Conservation (phyloP, 179 eudicot genomes). For the Vitellaria paradoxa region DNA sequence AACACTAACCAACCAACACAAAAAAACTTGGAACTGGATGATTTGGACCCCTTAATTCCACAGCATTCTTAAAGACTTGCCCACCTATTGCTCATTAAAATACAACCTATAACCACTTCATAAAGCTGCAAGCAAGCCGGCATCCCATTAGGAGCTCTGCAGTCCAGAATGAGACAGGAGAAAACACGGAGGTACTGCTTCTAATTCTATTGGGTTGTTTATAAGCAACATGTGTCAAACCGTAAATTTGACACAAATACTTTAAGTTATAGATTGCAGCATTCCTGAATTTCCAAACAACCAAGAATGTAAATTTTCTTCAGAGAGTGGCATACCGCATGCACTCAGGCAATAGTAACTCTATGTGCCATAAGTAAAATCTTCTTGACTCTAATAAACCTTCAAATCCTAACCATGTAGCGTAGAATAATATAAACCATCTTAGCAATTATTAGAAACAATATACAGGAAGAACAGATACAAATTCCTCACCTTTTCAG, state of each 20-base stretch:
- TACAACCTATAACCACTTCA: background rate
- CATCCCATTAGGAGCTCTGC: background rate
- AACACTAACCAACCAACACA: background rate
- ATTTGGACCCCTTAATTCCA: background rate
- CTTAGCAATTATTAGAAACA: background rate
- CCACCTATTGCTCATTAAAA: background rate
- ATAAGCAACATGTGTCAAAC: background rate
- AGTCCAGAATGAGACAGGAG: background rate
- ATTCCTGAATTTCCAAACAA: background rate
- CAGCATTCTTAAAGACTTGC: background rate
- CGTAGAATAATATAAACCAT: background rate
- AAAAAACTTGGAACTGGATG: background rate
- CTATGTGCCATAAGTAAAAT: background rate
- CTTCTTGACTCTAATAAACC: background rate
- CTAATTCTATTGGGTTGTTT: background rate
- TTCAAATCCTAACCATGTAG: background rate
- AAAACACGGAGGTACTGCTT: background rate
- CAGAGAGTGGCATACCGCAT: background rate
- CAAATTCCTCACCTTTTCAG: constrained; percentile 69
- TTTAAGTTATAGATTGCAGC: background rate
- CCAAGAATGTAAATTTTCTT: background rate
- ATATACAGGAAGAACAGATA: background rate
- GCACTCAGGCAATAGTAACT: background rate
- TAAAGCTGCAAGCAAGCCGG: background rate
- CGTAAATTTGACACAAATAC: background rate